Percentiles rank a stretch among this genome's conserved stretches.
These are phyloP conservation scores for Syncephalastrum contaminatum DNA, from an alignment of 371 early-diverging fungal genomes.

Conservation along the genomic window DNA sequence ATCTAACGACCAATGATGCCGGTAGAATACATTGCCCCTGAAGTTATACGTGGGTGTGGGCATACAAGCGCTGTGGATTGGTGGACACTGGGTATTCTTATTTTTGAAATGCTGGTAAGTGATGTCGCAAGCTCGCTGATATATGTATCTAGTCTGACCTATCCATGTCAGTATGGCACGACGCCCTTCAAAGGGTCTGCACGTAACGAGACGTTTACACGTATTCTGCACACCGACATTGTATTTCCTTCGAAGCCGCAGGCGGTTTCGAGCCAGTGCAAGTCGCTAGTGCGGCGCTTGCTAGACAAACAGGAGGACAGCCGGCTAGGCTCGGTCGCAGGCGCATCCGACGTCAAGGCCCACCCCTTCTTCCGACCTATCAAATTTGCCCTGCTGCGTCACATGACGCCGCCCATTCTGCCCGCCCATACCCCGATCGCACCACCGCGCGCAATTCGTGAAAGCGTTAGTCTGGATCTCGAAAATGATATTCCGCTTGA, in stretches of 20 bases:
- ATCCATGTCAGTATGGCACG: conserved; percentile 55
- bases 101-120: conserved; percentile 94
- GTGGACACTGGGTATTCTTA: conserved; percentile 97
- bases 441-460: conserved; percentile 55
- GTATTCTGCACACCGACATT: conserved; percentile 10
- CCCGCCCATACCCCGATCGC: conserved; percentile 32
- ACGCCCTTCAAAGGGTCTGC: conserved; percentile 94
- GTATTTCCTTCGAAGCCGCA: conserved; percentile 9
- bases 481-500: conserved; percentile 16
- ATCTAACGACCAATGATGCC: too few species aligned
- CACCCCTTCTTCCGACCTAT: conserved; percentile 92
- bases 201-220: conserved; percentile 78
- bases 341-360: conserved; percentile 93
- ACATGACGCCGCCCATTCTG: conserved; percentile 86
- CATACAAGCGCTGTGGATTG: conserved; percentile 97
- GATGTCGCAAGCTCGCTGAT: neutral
- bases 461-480: conserved; percentile 66
- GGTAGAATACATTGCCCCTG: conserved; percentile 94
- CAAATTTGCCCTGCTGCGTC: conserved; percentile 89
- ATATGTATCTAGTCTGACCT: neutral
- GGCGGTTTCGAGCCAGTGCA: conserved; percentile 52
- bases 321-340: conserved; percentile 83
- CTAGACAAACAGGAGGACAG: conserved; percentile 83
- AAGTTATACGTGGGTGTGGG: conserved; percentile 86
- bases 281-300: conserved; percentile 78